These are phyloP conservation scores for Solanum appendiculatum DNA, from an alignment of 257 asterid genomes.

Conservation along the genomic window DNA sequence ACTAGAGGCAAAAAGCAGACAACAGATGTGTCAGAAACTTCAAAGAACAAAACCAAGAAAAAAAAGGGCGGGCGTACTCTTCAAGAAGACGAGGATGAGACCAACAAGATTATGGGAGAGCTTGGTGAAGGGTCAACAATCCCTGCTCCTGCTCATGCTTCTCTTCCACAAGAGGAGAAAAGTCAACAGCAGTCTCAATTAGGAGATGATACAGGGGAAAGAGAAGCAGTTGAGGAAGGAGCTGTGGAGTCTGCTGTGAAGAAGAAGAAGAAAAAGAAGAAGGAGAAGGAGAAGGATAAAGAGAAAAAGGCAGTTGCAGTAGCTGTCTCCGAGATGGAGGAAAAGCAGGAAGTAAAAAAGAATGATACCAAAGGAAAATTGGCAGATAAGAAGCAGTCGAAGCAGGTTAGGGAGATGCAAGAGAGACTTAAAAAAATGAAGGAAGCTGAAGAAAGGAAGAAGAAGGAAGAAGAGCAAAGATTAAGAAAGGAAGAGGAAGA, in stretches of 20 bases:
- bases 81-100: conserved; percentile 63
- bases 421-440: conserved; percentile 58
- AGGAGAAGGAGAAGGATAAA: conserved; percentile 5
- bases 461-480: conserved; percentile 77
- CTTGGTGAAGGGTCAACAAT: conserved; percentile 53
- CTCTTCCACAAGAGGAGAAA: conserved; percentile 3
- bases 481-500: conserved; percentile 93
- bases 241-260: conserved; percentile 4
- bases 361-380: conserved; percentile 33
- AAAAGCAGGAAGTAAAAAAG: conserved; percentile 48
- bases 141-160: conserved; percentile 11
- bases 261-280: conserved; percentile 10
- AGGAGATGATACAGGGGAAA: not conserved
- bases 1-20: conserved; percentile 9
- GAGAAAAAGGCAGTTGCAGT: conserved; percentile 6
- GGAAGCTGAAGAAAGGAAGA: conserved; percentile 77
- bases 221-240: not conserved
- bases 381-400: conserved; percentile 56
- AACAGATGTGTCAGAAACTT: conserved; percentile 28
- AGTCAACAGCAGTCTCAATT: not conserved
- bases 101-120: conserved; percentile 65
- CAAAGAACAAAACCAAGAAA: conserved; percentile 78
- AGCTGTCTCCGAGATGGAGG: conserved; percentile 33
- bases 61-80: conserved; percentile 53
- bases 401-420: conserved; percentile 87